These are phyloP conservation scores for Carex cristatella DNA, from an alignment of 176 grass and related monocot genomes.

Conservation along the genomic window DNA sequence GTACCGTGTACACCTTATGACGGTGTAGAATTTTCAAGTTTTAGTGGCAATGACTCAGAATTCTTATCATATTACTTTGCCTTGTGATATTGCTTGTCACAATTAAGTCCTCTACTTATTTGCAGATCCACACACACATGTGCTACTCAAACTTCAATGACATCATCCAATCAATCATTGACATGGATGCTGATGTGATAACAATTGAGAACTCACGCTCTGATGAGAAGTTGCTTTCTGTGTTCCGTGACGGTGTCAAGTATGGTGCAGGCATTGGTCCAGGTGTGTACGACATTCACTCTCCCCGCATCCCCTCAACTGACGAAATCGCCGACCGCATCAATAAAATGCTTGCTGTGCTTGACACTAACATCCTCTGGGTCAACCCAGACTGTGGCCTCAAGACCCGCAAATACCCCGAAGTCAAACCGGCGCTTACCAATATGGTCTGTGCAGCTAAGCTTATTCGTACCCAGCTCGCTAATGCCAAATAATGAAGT, in stretches of 20 bases:
- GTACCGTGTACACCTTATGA: neutral
- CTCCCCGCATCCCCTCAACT: slow-evolving; percentile 63
- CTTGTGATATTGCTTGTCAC: neutral
- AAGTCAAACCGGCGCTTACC: slow-evolving; percentile 80
- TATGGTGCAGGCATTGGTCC: slow-evolving; percentile 79
- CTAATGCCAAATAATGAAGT: slow-evolving; percentile 40
- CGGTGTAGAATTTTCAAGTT: neutral
- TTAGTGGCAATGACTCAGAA: neutral
- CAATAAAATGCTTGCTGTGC: slow-evolving; percentile 93
- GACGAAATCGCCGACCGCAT: slow-evolving; percentile 82
- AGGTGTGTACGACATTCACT: slow-evolving; percentile 92
- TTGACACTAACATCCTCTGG: slow-evolving; percentile 91
- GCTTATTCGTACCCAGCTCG: slow-evolving; percentile 71
- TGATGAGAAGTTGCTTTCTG: slow-evolving; percentile 78
- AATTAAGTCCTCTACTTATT: neutral
- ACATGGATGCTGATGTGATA: slow-evolving; percentile 93
- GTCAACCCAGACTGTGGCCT: slow-evolving; percentile 92
- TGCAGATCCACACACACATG: slow-evolving; percentile 97
- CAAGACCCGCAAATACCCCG: slow-evolving; percentile 82
- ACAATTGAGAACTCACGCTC: slow-evolving; percentile 95
- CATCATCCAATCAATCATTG: slow-evolving; percentile 92
- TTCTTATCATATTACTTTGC: neutral
- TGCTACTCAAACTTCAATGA: slow-evolving; percentile 99
- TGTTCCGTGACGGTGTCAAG: slow-evolving; percentile 79
- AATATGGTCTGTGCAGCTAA: slow-evolving; percentile 71